Evolutionary conservation across 2,329 filamentous ascomycete species (phyloP).

Genomic region (Apiospora sp.): DNA sequence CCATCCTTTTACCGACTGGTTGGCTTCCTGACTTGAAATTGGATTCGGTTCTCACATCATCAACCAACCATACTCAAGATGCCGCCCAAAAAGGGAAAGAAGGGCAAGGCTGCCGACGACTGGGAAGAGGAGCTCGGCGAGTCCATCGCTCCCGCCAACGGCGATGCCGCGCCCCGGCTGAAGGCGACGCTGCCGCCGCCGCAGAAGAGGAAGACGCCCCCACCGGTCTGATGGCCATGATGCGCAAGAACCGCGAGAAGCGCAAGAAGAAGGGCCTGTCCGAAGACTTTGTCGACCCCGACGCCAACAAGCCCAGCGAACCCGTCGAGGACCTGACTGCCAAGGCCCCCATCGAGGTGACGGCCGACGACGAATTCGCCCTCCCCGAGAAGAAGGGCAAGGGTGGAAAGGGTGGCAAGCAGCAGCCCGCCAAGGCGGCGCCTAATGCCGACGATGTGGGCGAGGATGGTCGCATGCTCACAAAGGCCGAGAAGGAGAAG

Average conservation of each 20-base stretch:
- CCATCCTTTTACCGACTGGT: background rate
- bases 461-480: constrained; percentile 76
- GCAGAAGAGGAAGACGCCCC: constrained; percentile 61
- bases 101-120: constrained; percentile 82
- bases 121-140: constrained; percentile 96
- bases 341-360: constrained; percentile 83
- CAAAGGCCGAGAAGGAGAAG: constrained; percentile 98
- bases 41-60: background rate
- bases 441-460: constrained; percentile 59
- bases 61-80: constrained; percentile 58
- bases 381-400: constrained; percentile 80
- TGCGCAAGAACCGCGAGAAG: constrained; percentile 84
- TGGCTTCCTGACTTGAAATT: constrained; percentile 3
- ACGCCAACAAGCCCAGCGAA: constrained; percentile 58
- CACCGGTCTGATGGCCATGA: constrained; percentile 78
- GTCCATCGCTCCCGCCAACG: constrained; percentile 67
- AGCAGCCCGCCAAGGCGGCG: constrained; percentile 55
- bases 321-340: constrained; percentile 58
- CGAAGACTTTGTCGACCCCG: constrained; percentile 78
- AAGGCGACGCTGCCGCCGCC: constrained; percentile 53
- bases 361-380: constrained; percentile 85
- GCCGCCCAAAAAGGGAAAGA: constrained; percentile 90
- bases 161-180: constrained; percentile 59
- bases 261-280: constrained; percentile 86
- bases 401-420: constrained; percentile 60